phyloP scores from a whole-genome alignment of 83 land plant species.

The Diphasiastrum complanatum region DNA sequence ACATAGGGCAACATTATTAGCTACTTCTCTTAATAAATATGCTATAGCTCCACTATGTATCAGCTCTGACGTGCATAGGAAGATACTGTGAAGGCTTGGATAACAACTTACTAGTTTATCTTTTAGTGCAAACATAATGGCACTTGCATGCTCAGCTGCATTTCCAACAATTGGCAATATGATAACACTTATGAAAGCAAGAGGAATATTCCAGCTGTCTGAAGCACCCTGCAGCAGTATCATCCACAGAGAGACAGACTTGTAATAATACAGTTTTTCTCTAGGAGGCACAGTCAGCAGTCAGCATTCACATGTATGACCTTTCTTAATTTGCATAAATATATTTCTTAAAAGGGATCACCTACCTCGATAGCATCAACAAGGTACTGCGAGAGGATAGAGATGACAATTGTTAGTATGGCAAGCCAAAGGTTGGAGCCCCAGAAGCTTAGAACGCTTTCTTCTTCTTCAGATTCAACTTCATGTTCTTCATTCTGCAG shows the following conservation, averaged over 20 bases:
- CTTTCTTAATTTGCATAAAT: too few species aligned
- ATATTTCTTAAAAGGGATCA: not conserved
- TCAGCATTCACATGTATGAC: too few species aligned
- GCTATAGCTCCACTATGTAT: too few species aligned
- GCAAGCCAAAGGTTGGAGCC: conserved; percentile 59
- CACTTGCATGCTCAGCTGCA: conserved; percentile 87
- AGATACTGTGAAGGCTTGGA: not conserved
- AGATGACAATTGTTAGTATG: conserved; percentile 40
- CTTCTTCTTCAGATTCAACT: conserved; percentile 42
- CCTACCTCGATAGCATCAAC: conserved; percentile 64
- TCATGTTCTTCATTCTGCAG: conserved; percentile 8
- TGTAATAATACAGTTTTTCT: too few species aligned
- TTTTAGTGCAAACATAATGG: conserved; percentile 74
- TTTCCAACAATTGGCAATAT: conserved; percentile 74
- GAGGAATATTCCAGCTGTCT: conserved; percentile 46
- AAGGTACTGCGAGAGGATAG: conserved; percentile 56
- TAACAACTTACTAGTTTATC: conserved; percentile 52
- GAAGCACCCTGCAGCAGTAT: conserved; percentile 68
- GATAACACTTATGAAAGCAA: conserved; percentile 69
- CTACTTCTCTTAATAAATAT: too few species aligned
- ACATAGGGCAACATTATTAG: too few species aligned
- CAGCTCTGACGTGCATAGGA: too few species aligned
- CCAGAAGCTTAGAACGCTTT: conserved; percentile 42
- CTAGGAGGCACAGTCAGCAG: too few species aligned
- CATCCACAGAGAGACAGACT: conserved; percentile 9